Percentiles rank a stretch among this genome's conserved stretches.
Conservation (phyloP, 257 asterid species). For the Gentiana macrophylla region DNA sequence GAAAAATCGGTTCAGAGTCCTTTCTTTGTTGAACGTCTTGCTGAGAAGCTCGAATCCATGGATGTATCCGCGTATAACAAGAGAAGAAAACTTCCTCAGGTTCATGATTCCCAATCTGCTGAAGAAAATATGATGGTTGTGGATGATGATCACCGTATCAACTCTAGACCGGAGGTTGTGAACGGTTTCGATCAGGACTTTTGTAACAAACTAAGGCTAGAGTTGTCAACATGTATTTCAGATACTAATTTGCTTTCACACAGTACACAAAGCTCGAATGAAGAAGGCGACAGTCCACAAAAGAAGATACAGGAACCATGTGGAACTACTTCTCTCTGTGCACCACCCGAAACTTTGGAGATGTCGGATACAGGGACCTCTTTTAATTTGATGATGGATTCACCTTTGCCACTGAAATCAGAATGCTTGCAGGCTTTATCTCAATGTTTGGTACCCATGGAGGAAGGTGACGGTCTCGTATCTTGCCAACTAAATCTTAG, state of each 20-base stretch:
- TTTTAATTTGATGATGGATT: conserved; percentile 40
- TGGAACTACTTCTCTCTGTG: conserved; percentile 9
- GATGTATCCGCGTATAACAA: conserved; percentile 69
- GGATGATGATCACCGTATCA: conserved; percentile 23
- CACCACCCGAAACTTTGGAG: conserved; percentile 51
- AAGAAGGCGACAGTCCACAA: conserved; percentile 48
- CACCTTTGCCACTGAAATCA: conserved; percentile 25
- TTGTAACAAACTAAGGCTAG: conserved; percentile 64
- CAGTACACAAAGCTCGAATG: conserved; percentile 86
- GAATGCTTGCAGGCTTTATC: conserved; percentile 34
- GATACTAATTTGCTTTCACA: conserved; percentile 57
- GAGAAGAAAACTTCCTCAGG: conserved; percentile 75
- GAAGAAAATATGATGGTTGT: conserved; percentile 40
- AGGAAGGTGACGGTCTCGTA: conserved; percentile 46
- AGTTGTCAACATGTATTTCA: conserved; percentile 64
- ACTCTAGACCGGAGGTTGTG: conserved; percentile 40
- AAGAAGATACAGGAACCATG: conserved; percentile 35
- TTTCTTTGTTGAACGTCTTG: conserved; percentile 48
- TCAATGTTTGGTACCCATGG: conserved; percentile 26
- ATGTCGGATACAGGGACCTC: conserved; percentile 83
- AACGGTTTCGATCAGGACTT: conserved; percentile 36
- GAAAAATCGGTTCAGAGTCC: conserved; percentile 62
- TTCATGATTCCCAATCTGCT: conserved; percentile 23
- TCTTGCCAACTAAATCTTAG: conserved; percentile 49
- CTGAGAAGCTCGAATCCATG: conserved; percentile 73